Conservation (phyloP, 371 early-diverging fungal species). For the Sporodiniella umbellata region DNA sequence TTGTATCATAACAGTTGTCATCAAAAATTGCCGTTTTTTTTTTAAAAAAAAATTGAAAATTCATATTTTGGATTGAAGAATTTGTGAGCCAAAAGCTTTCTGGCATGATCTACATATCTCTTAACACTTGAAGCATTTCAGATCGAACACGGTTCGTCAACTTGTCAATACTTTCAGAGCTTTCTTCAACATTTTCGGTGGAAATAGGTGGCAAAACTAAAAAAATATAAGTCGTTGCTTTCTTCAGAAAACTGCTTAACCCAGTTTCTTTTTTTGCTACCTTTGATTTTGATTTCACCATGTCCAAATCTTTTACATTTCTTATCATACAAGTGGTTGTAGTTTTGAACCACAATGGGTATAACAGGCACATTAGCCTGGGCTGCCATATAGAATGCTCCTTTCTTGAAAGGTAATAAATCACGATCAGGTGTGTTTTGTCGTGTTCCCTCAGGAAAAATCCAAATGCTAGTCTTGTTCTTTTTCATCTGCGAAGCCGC, state of each 20-base stretch:
- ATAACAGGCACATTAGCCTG: slow-evolving; percentile 85
- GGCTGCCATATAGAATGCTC: slow-evolving; percentile 89
- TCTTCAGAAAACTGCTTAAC: no score
- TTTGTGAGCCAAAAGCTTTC: no score
- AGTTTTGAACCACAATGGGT: slow-evolving; percentile 84
- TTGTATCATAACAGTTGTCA: no score
- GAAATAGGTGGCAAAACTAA: slow-evolving; percentile 75
- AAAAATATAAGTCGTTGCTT: neutral
- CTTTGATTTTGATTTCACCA: slow-evolving; percentile 73
- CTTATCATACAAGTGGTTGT: slow-evolving; percentile 71
- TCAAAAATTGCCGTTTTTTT: no score
- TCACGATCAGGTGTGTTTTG: slow-evolving; percentile 62
- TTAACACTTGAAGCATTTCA: slow-evolving; percentile 68
- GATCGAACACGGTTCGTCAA: slow-evolving; percentile 64
- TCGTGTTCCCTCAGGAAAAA: slow-evolving; percentile 95
- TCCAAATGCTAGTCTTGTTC: slow-evolving; percentile 76
- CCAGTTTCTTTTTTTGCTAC: no score
- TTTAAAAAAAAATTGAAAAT: no score
- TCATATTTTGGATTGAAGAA: no score
- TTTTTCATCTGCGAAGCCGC: slow-evolving; percentile 75
- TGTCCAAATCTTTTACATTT: slow-evolving; percentile 56
- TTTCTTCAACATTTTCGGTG: slow-evolving; percentile 58
- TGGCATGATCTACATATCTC: slow-evolving; percentile 55
- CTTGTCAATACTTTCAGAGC: slow-evolving; percentile 68
- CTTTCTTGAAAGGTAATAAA: slow-evolving; percentile 92